Evolutionary conservation across 345 rosid species (phyloP), one percentile per base, ranked within the genome.

Genomic region (Moringa oleifera): DNA sequence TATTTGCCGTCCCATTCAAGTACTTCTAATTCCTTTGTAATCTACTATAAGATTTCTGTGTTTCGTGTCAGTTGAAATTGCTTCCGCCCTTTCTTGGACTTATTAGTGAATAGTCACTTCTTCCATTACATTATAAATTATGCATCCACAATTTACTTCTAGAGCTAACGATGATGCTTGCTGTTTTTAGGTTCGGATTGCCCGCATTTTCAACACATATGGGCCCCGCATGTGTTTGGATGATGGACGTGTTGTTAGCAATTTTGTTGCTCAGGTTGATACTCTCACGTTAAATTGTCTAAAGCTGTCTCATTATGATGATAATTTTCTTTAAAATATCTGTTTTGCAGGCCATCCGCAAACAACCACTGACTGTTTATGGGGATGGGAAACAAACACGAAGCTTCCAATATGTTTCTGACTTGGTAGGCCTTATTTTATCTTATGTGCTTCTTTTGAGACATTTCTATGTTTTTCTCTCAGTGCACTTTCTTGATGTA

Each of bases 241-340:
- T 69, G 99, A 94, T 76, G 99, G 99, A n/a, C 99, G 97, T 58
- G 99, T 94, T 72, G 99, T 94, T 74, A 94, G 99, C 85, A 94
- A 94, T 77, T 88, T 94, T 71, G 96, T 94, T 67, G 96, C 99
- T 41, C 99, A 94, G 96, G 99, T 84, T 60, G 47, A 46, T 45
- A 62, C 54, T 69, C 68, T 61, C 59, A 58, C 56, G 18, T 59
- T 37, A 20, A 18, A 51, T 11, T 37, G n/a, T 51, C 51, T 54
- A 20, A 20, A 23, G 19, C 36, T 55, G n/a, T 20, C 21, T 7
- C 16, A 21, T 53, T 2, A 53, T 3, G 3, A 2, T 11, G 12
- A 2, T 41, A 4, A 41, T 41, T 41, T 41, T 41, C 47, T 41
- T 1, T 5, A 7, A 41, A 41, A 41, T 41, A 15, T 7, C 47